Evolutionary conservation across 176 grass and related monocot species (phyloP).

Genomic region (Ensete ventricosum): DNA sequence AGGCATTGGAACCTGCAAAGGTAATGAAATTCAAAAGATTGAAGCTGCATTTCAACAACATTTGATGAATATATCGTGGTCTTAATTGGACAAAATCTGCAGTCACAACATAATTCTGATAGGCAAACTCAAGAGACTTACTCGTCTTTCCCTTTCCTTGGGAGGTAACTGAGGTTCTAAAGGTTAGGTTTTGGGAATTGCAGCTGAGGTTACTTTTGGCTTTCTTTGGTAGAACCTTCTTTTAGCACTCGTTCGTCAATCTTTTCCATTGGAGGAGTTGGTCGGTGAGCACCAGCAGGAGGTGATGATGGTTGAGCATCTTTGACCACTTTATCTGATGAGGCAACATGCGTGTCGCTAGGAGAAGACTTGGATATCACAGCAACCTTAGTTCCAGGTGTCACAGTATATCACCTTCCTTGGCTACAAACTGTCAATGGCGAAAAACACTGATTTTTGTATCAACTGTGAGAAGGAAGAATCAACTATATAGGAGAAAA

Average conservation of each 20-base stretch:
- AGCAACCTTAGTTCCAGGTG: slow-evolving; percentile 88
- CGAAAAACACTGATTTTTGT: not conserved
- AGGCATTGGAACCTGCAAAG: slow-evolving; percentile 73
- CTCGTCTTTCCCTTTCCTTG: slow-evolving; percentile 81
- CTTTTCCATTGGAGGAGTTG: slow-evolving; percentile 26
- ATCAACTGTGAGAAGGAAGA: not conserved
- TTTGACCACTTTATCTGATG: slow-evolving; percentile 63
- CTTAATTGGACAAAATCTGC: not conserved
- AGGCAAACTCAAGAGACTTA: slow-evolving; percentile 23
- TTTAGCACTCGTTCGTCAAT: slow-evolving; percentile 45
- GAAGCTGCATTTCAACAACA: not conserved
- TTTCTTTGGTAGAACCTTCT: slow-evolving; percentile 35
- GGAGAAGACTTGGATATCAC: slow-evolving; percentile 71
- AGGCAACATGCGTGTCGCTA: slow-evolving; percentile 77
- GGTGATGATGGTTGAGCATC: slow-evolving; percentile 28
- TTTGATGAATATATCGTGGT: not conserved
- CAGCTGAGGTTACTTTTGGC: slow-evolving; percentile 23
- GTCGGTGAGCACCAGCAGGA: not conserved
- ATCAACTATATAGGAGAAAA: slow-evolving; percentile 6
- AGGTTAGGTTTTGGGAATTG: slow-evolving; percentile 39
- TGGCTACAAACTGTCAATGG: slow-evolving; percentile 46
- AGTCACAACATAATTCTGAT: not conserved
- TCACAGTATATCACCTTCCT: slow-evolving; percentile 94
- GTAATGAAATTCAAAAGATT: not conserved
- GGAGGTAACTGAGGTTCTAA: slow-evolving; percentile 89